Percentiles rank a stretch among this genome's conserved stretches.
Conservation (phyloP, 2,329 filamentous ascomycete genomes). For the Hymenoscyphus infarciens region DNA sequence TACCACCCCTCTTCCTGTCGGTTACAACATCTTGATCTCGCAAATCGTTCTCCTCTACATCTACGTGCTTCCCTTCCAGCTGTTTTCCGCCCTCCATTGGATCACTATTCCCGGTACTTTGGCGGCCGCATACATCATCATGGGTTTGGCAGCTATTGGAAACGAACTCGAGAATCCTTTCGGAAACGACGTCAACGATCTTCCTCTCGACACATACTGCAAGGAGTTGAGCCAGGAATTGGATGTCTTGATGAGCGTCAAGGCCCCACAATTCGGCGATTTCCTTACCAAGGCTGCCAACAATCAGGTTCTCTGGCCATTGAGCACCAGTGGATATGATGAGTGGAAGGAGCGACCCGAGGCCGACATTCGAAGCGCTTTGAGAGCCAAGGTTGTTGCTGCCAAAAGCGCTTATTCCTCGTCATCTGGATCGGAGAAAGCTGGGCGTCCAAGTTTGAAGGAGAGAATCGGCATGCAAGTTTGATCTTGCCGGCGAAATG, state of each 20-base stretch:
- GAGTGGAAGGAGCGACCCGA: slow-evolving; percentile 44
- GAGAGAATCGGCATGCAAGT: neutral
- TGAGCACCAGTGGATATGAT: slow-evolving; percentile 40
- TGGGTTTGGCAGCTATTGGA: slow-evolving; percentile 72
- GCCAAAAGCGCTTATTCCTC: neutral
- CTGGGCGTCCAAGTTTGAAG: neutral
- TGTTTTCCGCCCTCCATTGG: slow-evolving; percentile 61
- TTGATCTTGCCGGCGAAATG: no score
- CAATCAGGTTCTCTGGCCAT: slow-evolving; percentile 37
- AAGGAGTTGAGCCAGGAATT: slow-evolving; percentile 70
- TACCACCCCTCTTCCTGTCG: slow-evolving; percentile 76
- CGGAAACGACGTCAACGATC: slow-evolving; percentile 77
- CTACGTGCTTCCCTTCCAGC: slow-evolving; percentile 76
- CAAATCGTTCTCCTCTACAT: slow-evolving; percentile 88
- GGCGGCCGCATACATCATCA: slow-evolving; percentile 74
- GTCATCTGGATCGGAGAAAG: neutral
- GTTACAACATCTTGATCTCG: slow-evolving; percentile 79
- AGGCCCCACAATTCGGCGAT: slow-evolving; percentile 23
- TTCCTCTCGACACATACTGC: slow-evolving; percentile 74
- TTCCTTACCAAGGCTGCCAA: slow-evolving; percentile 19
- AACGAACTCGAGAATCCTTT: slow-evolving; percentile 85
- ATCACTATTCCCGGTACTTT: slow-evolving; percentile 75
- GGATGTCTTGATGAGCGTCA: slow-evolving; percentile 54
- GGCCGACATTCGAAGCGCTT: slow-evolving; percentile 40
- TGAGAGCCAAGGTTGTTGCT: slow-evolving; percentile 31